Conservation (phyloP, 2,329 filamentous ascomycete genomes). For the Zasmidium angulare region DNA sequence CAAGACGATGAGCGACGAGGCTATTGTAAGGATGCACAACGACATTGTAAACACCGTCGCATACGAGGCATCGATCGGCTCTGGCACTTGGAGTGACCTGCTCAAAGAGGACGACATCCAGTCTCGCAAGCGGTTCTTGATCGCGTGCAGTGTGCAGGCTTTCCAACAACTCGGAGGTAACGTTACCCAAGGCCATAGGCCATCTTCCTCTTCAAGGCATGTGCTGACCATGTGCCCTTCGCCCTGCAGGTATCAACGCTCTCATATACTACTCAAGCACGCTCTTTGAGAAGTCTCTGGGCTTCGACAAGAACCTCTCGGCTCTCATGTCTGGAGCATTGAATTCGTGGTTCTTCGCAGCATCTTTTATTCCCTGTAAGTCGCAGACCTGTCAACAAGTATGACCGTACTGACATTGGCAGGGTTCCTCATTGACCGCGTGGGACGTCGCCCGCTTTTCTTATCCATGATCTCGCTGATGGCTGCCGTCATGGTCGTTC, state of each 20-base stretch:
- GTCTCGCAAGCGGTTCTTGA: constrained; percentile 28
- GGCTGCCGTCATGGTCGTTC: constrained; percentile 66
- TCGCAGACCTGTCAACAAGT: not conserved
- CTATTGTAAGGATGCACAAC: constrained; percentile 25
- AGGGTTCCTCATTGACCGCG: constrained; percentile 39
- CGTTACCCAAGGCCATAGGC: too few relatives aligned
- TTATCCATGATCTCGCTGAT: constrained; percentile 42
- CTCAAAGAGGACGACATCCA: constrained; percentile 32
- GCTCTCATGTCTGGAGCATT: constrained; percentile 34
- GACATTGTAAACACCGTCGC: constrained; percentile 31
- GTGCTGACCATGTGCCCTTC: too few relatives aligned
- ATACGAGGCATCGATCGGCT: constrained; percentile 35
- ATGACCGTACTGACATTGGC: not conserved
- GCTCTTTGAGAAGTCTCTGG: constrained; percentile 30
- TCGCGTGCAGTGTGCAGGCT: constrained; percentile 30
- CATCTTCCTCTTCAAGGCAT: too few relatives aligned
- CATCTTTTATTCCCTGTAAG: constrained; percentile 46
- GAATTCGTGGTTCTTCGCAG: constrained; percentile 53
- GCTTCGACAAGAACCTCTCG: constrained; percentile 26
- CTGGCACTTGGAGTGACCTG: constrained; percentile 36
- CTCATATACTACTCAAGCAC: constrained; percentile 33
- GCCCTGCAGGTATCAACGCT: constrained; percentile 34
- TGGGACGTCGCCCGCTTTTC: constrained; percentile 34
- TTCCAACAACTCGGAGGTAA: constrained; percentile 32
- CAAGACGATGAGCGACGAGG: constrained; percentile 27